These are phyloP conservation scores for Scortechinia acanthostroma DNA, from an alignment of 2,329 filamentous ascomycete species.

Conservation along the genomic window DNA sequence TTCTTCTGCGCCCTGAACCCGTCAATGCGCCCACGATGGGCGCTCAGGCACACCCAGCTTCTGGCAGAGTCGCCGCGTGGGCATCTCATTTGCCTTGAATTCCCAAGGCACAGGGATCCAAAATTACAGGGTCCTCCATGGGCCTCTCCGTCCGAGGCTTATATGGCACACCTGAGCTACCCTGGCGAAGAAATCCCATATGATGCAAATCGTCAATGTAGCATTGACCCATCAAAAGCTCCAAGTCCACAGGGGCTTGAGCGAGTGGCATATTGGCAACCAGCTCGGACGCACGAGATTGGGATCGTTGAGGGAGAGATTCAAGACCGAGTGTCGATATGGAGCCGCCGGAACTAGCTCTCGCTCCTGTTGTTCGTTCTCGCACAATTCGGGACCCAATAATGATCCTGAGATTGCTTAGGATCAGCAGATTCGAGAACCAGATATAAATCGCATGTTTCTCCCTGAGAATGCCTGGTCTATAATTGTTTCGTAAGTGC, in stretches of 20 bases:
- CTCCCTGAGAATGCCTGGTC: conserved; percentile 2
- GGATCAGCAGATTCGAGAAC: conserved; percentile 25
- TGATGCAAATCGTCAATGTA: conserved; percentile 39
- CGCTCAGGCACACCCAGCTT: conserved; percentile 38
- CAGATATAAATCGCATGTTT: no score
- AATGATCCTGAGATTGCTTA: no score
- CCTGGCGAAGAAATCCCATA: conserved; percentile 66
- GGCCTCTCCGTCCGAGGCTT: conserved; percentile 61
- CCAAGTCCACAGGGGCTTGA: conserved; percentile 26
- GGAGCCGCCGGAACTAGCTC: background rate
- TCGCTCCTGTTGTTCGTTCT: no score
- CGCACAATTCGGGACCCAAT: no score
- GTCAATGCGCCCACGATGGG: conserved; percentile 41
- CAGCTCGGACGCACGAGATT: conserved; percentile 40
- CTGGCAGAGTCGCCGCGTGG: conserved; percentile 33
- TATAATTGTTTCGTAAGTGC: conserved; percentile 52
- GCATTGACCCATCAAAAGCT: conserved; percentile 33
- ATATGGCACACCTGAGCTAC: conserved; percentile 62
- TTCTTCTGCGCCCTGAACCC: conserved; percentile 58
- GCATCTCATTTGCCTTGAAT: conserved; percentile 64
- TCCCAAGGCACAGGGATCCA: conserved; percentile 66
- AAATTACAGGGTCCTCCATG: conserved; percentile 66
- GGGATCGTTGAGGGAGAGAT: conserved; percentile 34
- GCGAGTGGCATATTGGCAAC: conserved; percentile 8
- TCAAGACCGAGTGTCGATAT: conserved; percentile 13